A percentile compares a stretch with the other conserved stretches of the same genome.
phyloP scores from a whole-genome alignment of 805 yeast genomes.

The Hanseniaspora occidentalis region DNA sequence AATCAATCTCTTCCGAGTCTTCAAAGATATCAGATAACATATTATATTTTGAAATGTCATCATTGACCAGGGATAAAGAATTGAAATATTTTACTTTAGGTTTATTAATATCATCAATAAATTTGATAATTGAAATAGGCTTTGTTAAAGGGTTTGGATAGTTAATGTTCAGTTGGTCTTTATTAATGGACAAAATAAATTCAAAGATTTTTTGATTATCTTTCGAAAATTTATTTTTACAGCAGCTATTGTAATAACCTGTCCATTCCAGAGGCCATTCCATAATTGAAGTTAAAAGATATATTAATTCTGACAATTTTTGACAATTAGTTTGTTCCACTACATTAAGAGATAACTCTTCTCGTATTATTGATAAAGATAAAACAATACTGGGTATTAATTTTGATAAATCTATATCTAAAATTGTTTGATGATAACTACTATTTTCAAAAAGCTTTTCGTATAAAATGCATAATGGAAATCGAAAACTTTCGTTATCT shows the following conservation, averaged over 20 bases:
- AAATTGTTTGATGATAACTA: background rate
- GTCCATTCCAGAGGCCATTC: slow-evolving; percentile 66
- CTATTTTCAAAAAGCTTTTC: background rate
- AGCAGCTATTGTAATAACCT: slow-evolving; percentile 33
- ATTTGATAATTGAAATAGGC: slow-evolving; percentile 30
- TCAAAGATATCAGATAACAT: slow-evolving; percentile 44
- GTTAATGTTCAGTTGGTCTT: background rate
- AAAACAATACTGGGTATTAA: slow-evolving; percentile 50
- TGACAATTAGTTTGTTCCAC: slow-evolving; percentile 26
- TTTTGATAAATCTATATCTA: slow-evolving; percentile 29
- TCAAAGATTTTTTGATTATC: background rate
- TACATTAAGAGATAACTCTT: slow-evolving; percentile 54
- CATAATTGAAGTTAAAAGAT: slow-evolving; percentile 53
- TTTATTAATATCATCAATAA: slow-evolving; percentile 21
- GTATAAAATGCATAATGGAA: no score
- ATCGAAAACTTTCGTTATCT: no score
- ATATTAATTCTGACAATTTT: slow-evolving; percentile 40
- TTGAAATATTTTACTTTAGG: no score
- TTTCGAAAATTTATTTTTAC: background rate
- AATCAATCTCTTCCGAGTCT: slow-evolving; percentile 41
- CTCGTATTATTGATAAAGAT: slow-evolving; percentile 64
- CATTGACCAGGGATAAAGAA: no score
- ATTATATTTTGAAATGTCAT: slow-evolving; percentile 52
- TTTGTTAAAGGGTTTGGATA: slow-evolving; percentile 23
- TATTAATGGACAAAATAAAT: background rate